Conservation (phyloP, 768 basidiomycete genomes). For the Leccinum sublutescens region DNA sequence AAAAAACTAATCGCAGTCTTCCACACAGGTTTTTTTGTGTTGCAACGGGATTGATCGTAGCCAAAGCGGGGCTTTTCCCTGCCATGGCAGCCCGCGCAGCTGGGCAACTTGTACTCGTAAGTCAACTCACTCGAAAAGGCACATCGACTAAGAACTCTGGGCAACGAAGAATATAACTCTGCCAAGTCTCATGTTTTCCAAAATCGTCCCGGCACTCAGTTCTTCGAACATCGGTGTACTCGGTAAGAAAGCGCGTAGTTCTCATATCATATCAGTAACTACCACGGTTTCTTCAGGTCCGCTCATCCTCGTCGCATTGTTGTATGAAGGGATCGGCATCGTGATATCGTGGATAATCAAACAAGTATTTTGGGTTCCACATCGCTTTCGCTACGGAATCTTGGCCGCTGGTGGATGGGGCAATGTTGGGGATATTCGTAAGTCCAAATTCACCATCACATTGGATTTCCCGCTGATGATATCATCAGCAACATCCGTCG, state of each 20-base stretch:
- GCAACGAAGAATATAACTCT: slow-evolving; percentile 49
- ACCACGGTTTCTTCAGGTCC: slow-evolving; percentile 44
- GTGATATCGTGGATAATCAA: slow-evolving; percentile 53
- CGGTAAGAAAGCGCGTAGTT: slow-evolving; percentile 37
- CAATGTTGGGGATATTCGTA: slow-evolving; percentile 72
- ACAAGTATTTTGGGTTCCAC: slow-evolving; percentile 73
- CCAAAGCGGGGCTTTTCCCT: slow-evolving; percentile 62
- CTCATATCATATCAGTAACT: neutral
- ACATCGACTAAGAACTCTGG: neutral
- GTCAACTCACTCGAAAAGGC: neutral
- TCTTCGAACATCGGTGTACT: slow-evolving; percentile 53
- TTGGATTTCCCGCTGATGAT: neutral
- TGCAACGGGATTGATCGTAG: slow-evolving; percentile 53
- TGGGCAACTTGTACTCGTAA: slow-evolving; percentile 59
- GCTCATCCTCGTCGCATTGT: slow-evolving; percentile 54
- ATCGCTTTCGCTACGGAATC: slow-evolving; percentile 70
- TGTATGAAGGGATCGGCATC: slow-evolving; percentile 59
- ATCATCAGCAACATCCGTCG: slow-evolving; percentile 57
- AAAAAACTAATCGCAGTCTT: slow-evolving; percentile 2
- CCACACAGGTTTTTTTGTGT: slow-evolving; percentile 51
- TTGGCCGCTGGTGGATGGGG: slow-evolving; percentile 67
- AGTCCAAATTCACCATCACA: slow-evolving; percentile 19
- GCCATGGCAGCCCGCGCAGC: slow-evolving; percentile 54
- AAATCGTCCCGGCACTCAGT: slow-evolving; percentile 65
- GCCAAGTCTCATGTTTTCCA: slow-evolving; percentile 69